Conservation (phyloP, 139 green algal genomes). For the Tetraselmis chui region DNA sequence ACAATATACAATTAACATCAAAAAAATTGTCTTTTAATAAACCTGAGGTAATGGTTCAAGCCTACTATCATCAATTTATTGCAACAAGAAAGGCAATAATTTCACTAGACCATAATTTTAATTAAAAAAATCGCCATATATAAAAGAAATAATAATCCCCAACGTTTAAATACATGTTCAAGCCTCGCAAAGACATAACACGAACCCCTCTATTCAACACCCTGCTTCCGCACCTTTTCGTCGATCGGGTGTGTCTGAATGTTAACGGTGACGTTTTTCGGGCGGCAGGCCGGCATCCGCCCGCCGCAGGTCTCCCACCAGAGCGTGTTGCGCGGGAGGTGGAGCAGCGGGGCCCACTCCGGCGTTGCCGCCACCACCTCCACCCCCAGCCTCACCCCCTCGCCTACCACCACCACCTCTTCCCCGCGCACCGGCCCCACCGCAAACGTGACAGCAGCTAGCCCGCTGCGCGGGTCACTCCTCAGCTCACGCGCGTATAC, state of each 20-base stretch:
- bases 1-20: too few species aligned
- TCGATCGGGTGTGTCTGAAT: background rate
- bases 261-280: background rate
- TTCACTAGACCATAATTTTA: too few species aligned
- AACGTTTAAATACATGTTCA: too few species aligned
- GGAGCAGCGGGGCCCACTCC: background rate
- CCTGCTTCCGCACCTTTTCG: background rate
- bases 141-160: too few species aligned
- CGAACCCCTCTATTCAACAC: too few species aligned
- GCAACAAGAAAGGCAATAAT: too few species aligned
- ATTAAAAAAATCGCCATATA: too few species aligned
- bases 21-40: too few species aligned
- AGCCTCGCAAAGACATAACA: too few species aligned
- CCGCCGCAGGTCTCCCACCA: background rate
- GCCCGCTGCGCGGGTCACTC: background rate
- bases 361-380: background rate
- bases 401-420: background rate
- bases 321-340: background rate
- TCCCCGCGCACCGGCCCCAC: background rate
- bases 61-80: too few species aligned
- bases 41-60: too few species aligned
- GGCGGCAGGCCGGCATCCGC: background rate
- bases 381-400: background rate
- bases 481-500: background rate
- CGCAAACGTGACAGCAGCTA: background rate